Conservation (phyloP, 2,329 filamentous ascomycete species). For the Thermomyces lanuginosus region DNA sequence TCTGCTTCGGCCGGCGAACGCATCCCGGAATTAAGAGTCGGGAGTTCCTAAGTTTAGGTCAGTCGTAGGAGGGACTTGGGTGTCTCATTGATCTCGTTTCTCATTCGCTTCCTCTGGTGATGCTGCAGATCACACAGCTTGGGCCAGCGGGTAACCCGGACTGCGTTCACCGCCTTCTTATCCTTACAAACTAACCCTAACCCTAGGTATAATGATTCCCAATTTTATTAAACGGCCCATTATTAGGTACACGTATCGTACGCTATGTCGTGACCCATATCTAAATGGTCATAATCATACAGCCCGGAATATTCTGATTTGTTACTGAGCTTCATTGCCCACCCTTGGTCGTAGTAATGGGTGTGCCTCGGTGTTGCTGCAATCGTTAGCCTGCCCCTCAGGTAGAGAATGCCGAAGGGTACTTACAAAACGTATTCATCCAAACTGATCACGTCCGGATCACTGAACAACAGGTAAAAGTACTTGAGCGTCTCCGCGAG, state of each 20-base stretch:
- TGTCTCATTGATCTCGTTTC: no score
- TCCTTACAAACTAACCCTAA: no score
- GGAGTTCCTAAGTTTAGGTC: no score
- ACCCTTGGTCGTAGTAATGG: slow-evolving; percentile 12
- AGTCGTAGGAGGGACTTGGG: no score
- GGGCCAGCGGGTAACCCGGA: no score
- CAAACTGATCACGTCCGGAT: slow-evolving; percentile 26
- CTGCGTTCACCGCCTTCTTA: no score
- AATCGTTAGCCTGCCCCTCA: slow-evolving; percentile 1
- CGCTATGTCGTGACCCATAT: slow-evolving; percentile 1
- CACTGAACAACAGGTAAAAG: slow-evolving; percentile 32
- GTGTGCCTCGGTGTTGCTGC: slow-evolving; percentile 20
- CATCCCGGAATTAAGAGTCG: no score
- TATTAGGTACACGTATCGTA: not conserved
- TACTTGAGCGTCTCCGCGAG: slow-evolving; percentile 36
- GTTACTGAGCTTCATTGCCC: slow-evolving; percentile 8
- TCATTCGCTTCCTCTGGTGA: no score
- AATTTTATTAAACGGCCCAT: no score
- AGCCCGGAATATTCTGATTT: slow-evolving; percentile 1
- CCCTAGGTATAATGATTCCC: no score
- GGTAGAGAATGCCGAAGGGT: slow-evolving; percentile 2
- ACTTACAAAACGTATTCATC: slow-evolving; percentile 33
- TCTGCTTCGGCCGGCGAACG: no score
- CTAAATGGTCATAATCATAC: not conserved
- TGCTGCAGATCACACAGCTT: no score